Percentiles rank a stretch among this genome's conserved stretches.
phyloP scores from a whole-genome alignment of 2,329 filamentous ascomycete genomes.

The Ophiostoma fasciatum region DNA sequence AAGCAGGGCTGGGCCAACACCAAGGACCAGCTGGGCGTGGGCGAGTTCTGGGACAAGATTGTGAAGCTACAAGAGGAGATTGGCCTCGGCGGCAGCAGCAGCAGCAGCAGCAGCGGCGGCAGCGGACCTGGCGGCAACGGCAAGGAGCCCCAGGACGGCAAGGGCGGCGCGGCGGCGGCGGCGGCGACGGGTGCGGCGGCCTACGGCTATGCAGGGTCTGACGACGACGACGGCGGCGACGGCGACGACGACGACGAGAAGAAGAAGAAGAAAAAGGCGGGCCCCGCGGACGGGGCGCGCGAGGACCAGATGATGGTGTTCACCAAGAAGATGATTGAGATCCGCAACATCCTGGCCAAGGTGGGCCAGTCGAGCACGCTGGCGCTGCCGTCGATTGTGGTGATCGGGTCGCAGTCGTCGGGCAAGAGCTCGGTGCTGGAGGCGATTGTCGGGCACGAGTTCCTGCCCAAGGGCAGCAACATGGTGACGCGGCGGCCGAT shows the following conservation, averaged over 20 bases:
- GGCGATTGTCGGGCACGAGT: slow-evolving; percentile 94
- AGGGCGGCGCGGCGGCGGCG: slow-evolving; percentile 38
- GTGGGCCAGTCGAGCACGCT: slow-evolving; percentile 84
- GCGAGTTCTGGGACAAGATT: slow-evolving; percentile 68
- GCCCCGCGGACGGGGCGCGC: slow-evolving; percentile 42
- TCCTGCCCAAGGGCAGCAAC: slow-evolving; percentile 92
- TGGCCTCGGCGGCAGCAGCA: slow-evolving; percentile 32
- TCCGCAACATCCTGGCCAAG: slow-evolving; percentile 76
- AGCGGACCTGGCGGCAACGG: slow-evolving; percentile 25
- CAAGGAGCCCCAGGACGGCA: slow-evolving; percentile 45
- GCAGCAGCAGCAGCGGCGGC: slow-evolving; percentile 32
- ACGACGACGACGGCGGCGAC: slow-evolving; percentile 42
- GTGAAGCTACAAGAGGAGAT: slow-evolving; percentile 47
- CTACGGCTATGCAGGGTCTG: slow-evolving; percentile 60
- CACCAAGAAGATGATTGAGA: slow-evolving; percentile 99
- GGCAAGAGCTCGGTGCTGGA: slow-evolving; percentile 96
- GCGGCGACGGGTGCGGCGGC: slow-evolving; percentile 58
- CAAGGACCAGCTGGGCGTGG: slow-evolving; percentile 56
- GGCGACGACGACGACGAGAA: slow-evolving; percentile 15
- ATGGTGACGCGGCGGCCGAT: slow-evolving; percentile 97
- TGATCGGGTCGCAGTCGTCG: slow-evolving; percentile 95
- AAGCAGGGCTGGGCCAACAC: slow-evolving; percentile 69
- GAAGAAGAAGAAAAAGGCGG: background rate
- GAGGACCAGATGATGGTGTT: slow-evolving; percentile 99
- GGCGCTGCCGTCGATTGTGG: slow-evolving; percentile 91